These are phyloP conservation scores for Colletotrichum cereale DNA, from an alignment of 2,329 filamentous ascomycete genomes.

Conservation along the genomic window DNA sequence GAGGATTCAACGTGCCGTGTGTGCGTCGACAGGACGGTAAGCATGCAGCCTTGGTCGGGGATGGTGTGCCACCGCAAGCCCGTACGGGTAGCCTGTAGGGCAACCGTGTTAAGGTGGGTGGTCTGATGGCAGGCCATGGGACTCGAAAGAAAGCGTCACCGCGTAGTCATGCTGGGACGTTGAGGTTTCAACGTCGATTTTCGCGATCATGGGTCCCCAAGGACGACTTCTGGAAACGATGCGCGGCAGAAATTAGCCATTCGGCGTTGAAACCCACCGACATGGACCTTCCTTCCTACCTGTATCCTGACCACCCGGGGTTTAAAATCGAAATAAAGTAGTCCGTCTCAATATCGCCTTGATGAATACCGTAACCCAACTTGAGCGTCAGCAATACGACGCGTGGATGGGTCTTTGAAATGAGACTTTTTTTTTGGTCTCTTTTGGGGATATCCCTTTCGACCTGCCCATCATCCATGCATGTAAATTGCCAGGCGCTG, in stretches of 20 bases:
- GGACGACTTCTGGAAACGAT: conserved; percentile 1
- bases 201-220: conserved; percentile 6
- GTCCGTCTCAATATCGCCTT: neutral
- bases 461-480: conserved; percentile 20
- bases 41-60: conserved; percentile 9
- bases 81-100: conserved; percentile 1
- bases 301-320: neutral
- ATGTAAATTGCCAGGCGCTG: neutral
- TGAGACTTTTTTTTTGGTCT: neutral
- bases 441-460: neutral
- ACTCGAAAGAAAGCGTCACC: conserved; percentile 11
- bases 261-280: neutral
- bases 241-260: neutral
- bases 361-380: neutral
- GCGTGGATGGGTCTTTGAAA: neutral
- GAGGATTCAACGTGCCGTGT: conserved; percentile 12
- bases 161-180: conserved; percentile 16
- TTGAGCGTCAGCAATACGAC: neutral
- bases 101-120: neutral
- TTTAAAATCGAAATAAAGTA: neutral
- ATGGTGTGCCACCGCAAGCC: conserved; percentile 1
- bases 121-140: neutral
- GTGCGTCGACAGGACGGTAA: conserved; percentile 15
- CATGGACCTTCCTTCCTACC: neutral
- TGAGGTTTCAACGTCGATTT: neutral